phyloP scores from a whole-genome alignment of 495 filamentous ascomycete species.

The Peziza echinospora region DNA sequence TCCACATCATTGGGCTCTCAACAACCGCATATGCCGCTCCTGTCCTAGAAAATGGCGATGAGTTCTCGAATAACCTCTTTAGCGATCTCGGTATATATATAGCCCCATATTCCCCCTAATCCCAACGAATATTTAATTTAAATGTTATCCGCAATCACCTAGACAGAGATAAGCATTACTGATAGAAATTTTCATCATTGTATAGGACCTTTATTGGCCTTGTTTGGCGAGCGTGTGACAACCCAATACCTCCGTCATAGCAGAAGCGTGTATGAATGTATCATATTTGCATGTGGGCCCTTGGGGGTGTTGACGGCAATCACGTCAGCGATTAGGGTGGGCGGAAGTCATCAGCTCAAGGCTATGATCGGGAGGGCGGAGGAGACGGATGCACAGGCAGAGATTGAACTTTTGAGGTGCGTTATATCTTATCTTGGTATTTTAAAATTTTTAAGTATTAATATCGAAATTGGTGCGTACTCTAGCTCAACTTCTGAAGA shows the following conservation, averaged over 20 bases:
- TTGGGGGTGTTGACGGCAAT: conserved; percentile 31
- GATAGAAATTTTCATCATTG: background rate
- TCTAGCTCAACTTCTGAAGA: conserved; percentile 17
- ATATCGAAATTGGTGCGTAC: too few species aligned
- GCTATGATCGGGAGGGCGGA: conserved; percentile 26
- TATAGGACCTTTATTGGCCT: conserved; percentile 28
- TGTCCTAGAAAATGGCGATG: too few species aligned
- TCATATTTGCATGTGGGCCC: conserved; percentile 30
- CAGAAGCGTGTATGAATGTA: conserved; percentile 24
- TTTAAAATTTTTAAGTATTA: background rate
- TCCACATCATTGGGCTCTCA: too few species aligned
- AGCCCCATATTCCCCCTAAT: background rate
- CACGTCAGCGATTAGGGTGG: conserved; percentile 28
- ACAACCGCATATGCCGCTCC: too few species aligned
- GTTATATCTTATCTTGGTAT: background rate
- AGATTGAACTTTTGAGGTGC: conserved; percentile 15
- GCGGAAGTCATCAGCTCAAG: conserved; percentile 26
- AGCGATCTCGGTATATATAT: conserved; percentile 19
- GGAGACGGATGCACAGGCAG: conserved; percentile 13
- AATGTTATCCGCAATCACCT: background rate
- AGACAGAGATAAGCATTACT: background rate
- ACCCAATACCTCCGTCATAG: conserved; percentile 34
- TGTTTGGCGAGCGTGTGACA: conserved; percentile 32
- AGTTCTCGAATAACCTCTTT: conserved; percentile 30
- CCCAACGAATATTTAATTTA: background rate